Conservation (phyloP, 306 rosid species). For the Cyamopsis tetragonoloba region DNA sequence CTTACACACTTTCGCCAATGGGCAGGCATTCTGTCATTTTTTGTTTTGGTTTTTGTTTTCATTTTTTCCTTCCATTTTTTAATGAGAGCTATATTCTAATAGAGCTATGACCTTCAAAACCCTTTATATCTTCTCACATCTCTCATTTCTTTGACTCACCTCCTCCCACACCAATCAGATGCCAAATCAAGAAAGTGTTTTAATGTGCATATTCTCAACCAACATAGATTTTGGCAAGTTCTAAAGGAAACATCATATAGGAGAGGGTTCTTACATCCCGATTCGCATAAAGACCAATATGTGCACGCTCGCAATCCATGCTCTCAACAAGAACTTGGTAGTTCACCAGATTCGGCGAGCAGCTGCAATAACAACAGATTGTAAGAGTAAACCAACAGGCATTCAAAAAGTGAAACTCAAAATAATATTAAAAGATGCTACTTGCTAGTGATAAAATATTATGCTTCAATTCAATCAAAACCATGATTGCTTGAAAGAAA, state of each 20-base stretch:
- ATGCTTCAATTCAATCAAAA: not conserved
- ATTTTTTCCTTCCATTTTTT: not conserved
- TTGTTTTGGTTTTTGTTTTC: too few species aligned
- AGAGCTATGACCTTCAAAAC: not conserved
- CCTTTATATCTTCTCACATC: not conserved
- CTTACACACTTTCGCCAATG: conserved; percentile 8
- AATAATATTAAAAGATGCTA: not conserved
- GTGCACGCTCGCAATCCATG: conserved; percentile 70
- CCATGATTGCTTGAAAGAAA: not conserved
- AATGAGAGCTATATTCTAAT: not conserved
- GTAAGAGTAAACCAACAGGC: conserved; percentile 20
- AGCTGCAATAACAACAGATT: conserved; percentile 49
- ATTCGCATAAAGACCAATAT: conserved; percentile 78
- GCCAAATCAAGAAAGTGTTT: conserved; percentile 1
- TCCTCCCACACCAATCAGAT: not conserved
- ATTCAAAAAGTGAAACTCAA: not conserved
- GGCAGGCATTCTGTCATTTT: not conserved
- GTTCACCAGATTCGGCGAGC: conserved; percentile 70
- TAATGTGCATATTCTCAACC: not conserved
- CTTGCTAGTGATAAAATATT: not conserved
- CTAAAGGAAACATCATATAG: not conserved
- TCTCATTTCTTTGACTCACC: not conserved
- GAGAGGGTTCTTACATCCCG: conserved; percentile 59
- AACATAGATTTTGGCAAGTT: not conserved
- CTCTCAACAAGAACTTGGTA: conserved; percentile 89